phyloP scores from a whole-genome alignment of 371 early-diverging fungal species.

The Mucor mucedo region DNA sequence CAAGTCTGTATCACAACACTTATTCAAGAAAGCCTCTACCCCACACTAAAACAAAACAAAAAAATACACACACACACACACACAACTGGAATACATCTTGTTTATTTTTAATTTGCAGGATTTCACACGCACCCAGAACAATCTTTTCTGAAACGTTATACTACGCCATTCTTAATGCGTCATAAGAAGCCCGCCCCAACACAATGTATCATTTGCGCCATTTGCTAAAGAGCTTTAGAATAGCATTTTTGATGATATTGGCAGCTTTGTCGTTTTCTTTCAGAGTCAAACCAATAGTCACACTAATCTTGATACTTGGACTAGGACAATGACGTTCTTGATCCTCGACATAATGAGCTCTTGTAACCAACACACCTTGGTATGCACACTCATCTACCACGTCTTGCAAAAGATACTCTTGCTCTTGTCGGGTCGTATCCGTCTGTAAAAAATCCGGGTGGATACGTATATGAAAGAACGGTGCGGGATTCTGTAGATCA shows the following conservation, averaged over 20 bases:
- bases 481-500: slow-evolving; percentile 54
- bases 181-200: too few species aligned
- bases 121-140: too few species aligned
- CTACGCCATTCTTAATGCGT: too few species aligned
- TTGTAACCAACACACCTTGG: slow-evolving; percentile 81
- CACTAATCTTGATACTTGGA: slow-evolving; percentile 84
- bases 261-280: slow-evolving; percentile 90
- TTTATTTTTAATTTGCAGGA: too few species aligned
- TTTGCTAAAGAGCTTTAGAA: slow-evolving; percentile 58
- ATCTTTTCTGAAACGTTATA: too few species aligned
- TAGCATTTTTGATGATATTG: slow-evolving; percentile 60
- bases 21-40: too few species aligned
- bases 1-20: too few species aligned
- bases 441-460: slow-evolving; percentile 50
- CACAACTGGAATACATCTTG: too few species aligned
- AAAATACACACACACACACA: too few species aligned
- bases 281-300: slow-evolving; percentile 76
- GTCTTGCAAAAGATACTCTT: slow-evolving; percentile 77
- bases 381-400: slow-evolving; percentile 80
- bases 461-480: slow-evolving; percentile 74
- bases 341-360: slow-evolving; percentile 85
- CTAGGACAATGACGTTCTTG: slow-evolving; percentile 80
- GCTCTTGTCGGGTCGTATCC: slow-evolving; percentile 52
- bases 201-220: slow-evolving; percentile 42
- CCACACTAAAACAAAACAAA: too few species aligned